Evolutionary conservation across 2,329 filamentous ascomycete species (phyloP).

Genomic region (Clonostachys solani): DNA sequence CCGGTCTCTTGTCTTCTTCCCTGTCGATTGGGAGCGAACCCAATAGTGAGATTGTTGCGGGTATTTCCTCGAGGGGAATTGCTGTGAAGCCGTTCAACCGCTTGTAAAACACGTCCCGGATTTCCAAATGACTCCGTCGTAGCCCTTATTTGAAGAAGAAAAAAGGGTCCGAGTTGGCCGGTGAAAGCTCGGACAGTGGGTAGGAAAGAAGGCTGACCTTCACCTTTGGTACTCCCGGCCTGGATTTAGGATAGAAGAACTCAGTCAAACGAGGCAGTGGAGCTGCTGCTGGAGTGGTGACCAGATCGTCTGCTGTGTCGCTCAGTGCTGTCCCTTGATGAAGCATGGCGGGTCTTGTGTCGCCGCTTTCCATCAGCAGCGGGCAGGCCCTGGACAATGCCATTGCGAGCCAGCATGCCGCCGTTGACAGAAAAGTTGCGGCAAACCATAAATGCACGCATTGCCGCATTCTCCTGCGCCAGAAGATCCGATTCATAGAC

Average conservation of each 20-base stretch:
- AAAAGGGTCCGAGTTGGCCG: too few relatives aligned
- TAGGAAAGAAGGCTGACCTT: too few relatives aligned
- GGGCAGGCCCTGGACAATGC: conserved; percentile 63
- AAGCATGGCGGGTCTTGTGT: conserved; percentile 48
- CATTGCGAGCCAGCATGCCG: conserved; percentile 75
- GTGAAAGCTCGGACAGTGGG: too few relatives aligned
- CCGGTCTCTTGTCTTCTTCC: too few relatives aligned
- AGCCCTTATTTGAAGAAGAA: too few relatives aligned
- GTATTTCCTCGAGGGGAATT: conserved; percentile 8
- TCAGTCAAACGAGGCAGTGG: conserved; percentile 55
- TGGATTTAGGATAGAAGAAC: background rate
- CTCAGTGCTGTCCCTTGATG: conserved; percentile 38
- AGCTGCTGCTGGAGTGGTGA: conserved; percentile 59
- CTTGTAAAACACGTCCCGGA: conserved; percentile 15
- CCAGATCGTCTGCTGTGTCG: conserved; percentile 45
- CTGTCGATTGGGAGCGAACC: too few relatives aligned
- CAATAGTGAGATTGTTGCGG: background rate
- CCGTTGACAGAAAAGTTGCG: conserved; percentile 96
- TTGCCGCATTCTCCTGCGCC: conserved; percentile 89
- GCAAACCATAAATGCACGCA: conserved; percentile 96
- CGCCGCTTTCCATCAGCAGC: conserved; percentile 45
- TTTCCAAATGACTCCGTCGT: conserved; percentile 1
- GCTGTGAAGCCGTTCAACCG: conserved; percentile 33
- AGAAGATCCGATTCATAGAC: conserved; percentile 77
- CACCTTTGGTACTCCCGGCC: too few relatives aligned